Base-by-base conservation (phyloP, 2,329 filamentous ascomycete genomes). In the Diaporthe longicolla region DNA sequence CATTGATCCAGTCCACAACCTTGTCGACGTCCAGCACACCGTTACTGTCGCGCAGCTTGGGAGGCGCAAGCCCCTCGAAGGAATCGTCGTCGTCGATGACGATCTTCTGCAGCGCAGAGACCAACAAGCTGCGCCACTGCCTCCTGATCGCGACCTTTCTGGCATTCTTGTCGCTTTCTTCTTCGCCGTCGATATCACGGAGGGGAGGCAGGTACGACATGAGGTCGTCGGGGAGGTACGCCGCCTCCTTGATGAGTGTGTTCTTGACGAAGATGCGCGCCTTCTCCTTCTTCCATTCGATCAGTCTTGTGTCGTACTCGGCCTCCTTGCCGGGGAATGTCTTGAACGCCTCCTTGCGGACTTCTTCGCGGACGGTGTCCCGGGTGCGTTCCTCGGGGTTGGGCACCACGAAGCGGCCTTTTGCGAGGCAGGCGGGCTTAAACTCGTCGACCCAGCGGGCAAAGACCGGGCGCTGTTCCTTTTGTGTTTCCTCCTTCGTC, bases 391-490 rank as follows among this genome's bases (percentile, higher is more conserved):
- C 37, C 54, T 50, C 63, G 3, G 63, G 66, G 10, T 32, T 54
- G 29, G 68, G 40, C 11, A 73, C 66, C 0, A 78, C 65, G 72
- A 84, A 86, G 1, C 81, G 81, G 0, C 83, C 83, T 32, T 84
- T 73, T 0, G 82, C 81, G 1, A 85, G 83, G 73, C 89, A 88
- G 3, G 78, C 78, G 0, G 91, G 90, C n/a, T 93, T 81, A 76
- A 90, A 95, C 7, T 91, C 89, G 1, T 92, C 85, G 6, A 92
- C 80, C 87, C 93, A 95, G 8, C 81, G 80, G 2, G 84, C 83
- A 79, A 91, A 95, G 37, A 91, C 85, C 0, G 87, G 86, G 0
- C 93, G 87, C 54, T 85, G 84, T 0, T 77, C 80, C 82, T 91
- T 85, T 3, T 91, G 87, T 29, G 86, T 85, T 1, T 90, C 86